Evolutionary conservation across 495 filamentous ascomycete genomes (phyloP).

Genomic region (Talaromyces nanjingensis): DNA sequence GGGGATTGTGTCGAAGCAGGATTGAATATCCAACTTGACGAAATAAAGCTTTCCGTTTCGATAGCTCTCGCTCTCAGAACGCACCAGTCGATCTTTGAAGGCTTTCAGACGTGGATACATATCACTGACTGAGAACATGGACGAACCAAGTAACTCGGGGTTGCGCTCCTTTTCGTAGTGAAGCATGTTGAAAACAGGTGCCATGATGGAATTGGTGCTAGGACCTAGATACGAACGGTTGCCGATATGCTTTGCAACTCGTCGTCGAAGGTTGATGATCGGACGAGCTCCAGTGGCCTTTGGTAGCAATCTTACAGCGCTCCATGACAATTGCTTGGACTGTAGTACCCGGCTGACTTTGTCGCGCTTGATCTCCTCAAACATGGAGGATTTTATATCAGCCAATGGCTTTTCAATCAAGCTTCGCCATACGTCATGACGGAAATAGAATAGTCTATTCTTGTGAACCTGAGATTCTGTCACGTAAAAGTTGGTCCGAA

Average conservation of each 20-base stretch:
- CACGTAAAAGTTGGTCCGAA: constrained; percentile 85
- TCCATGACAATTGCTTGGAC: constrained; percentile 60
- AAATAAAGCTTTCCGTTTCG: constrained; percentile 54
- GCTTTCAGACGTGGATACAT: constrained; percentile 67
- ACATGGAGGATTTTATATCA: constrained; percentile 63
- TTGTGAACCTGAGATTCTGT: constrained; percentile 80
- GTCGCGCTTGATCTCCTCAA: constrained; percentile 64
- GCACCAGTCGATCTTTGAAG: constrained; percentile 47
- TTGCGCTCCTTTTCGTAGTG: constrained; percentile 66
- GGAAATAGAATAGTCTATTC: constrained; percentile 86
- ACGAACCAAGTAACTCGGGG: constrained; percentile 59
- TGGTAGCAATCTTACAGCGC: constrained; percentile 73
- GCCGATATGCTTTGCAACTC: constrained; percentile 32
- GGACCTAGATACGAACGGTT: constrained; percentile 45
- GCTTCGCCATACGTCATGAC: constrained; percentile 83
- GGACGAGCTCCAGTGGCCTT: constrained; percentile 67
- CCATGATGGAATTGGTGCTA: constrained; percentile 77
- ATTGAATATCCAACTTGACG: constrained; percentile 84
- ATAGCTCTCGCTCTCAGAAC: constrained; percentile 19
- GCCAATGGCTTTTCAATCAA: constrained; percentile 67
- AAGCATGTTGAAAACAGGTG: constrained; percentile 69
- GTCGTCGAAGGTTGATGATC: constrained; percentile 76
- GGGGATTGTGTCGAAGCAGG: constrained; percentile 94
- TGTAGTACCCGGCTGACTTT: constrained; percentile 53
- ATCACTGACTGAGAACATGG: constrained; percentile 74